These are phyloP conservation scores for Oenanthe sinensis DNA, from an alignment of 129 eudicot genomes.

Conservation along the genomic window DNA sequence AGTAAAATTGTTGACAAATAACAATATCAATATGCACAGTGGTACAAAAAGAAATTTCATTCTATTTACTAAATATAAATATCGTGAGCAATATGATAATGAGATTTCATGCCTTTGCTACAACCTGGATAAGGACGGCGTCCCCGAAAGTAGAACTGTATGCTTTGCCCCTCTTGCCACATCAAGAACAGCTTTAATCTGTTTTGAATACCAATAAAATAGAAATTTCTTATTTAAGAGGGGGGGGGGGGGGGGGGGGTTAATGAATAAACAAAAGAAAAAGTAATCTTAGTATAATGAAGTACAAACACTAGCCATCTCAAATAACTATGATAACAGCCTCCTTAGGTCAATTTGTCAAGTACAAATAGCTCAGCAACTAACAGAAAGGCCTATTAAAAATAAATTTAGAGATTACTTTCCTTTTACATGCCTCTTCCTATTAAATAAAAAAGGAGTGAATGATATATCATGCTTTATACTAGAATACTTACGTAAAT, in stretches of 20 bases:
- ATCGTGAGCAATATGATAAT: neutral
- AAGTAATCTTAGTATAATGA: neutral
- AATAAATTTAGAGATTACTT: neutral
- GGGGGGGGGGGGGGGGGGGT: neutral
- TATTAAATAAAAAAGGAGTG: neutral
- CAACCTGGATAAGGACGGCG: constrained; percentile 98
- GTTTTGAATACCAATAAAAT: constrained; percentile 18
- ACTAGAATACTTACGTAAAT: neutral
- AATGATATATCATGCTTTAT: neutral
- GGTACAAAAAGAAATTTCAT: neutral
- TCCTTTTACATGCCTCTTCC: neutral
- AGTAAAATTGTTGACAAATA: neutral
- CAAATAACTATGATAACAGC: neutral
- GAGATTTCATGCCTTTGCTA: constrained; percentile 12
- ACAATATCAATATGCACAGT: neutral
- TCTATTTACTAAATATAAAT: neutral
- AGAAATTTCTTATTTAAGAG: neutral
- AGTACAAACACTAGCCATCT: neutral
- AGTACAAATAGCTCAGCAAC: neutral
- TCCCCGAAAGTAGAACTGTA: constrained; percentile 80
- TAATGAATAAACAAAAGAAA: neutral
- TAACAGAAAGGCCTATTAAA: too few relatives aligned
- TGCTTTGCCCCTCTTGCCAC: constrained; percentile 62
- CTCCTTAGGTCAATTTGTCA: neutral
- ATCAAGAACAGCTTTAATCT: constrained; percentile 78